Evolutionary conservation across 331 rosid genomes (phyloP).

Genomic region (Malus hybrid): DNA sequence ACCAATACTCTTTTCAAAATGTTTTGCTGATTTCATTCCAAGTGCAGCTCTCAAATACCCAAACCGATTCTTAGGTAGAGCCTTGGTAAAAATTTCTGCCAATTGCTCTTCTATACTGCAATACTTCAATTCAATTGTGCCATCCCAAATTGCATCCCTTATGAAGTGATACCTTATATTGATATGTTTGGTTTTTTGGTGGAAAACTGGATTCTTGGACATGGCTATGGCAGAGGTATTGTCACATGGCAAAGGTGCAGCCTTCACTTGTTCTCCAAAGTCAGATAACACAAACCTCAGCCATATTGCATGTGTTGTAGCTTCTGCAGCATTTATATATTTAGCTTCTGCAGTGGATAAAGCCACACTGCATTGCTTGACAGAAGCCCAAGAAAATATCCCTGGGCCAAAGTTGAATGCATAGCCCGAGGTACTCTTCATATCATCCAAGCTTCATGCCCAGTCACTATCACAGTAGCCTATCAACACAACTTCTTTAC

Average conservation of each 20-base stretch:
- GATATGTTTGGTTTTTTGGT: not conserved
- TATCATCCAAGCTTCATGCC: not conserved
- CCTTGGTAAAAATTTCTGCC: not conserved
- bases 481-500: too few relatives aligned
- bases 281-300: not conserved
- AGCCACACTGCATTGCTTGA: not conserved
- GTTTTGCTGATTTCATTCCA: too few relatives aligned
- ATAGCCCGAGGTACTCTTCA: not conserved
- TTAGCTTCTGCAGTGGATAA: not conserved
- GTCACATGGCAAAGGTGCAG: not conserved
- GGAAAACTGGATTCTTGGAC: not conserved
- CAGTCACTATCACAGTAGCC: not conserved
- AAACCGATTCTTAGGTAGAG: too few relatives aligned
- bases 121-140: too few relatives aligned
- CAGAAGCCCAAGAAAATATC: not conserved
- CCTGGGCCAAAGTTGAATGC: not conserved
- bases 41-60: too few relatives aligned
- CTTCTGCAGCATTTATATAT: not conserved
- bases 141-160: not conserved
- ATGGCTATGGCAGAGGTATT: not conserved
- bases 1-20: too few relatives aligned
- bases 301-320: not conserved
- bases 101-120: not conserved
- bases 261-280: not conserved
- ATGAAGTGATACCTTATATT: not conserved